Conservation (phyloP, 1,139 yeast genomes). For the Diutina neorugosa region DNA sequence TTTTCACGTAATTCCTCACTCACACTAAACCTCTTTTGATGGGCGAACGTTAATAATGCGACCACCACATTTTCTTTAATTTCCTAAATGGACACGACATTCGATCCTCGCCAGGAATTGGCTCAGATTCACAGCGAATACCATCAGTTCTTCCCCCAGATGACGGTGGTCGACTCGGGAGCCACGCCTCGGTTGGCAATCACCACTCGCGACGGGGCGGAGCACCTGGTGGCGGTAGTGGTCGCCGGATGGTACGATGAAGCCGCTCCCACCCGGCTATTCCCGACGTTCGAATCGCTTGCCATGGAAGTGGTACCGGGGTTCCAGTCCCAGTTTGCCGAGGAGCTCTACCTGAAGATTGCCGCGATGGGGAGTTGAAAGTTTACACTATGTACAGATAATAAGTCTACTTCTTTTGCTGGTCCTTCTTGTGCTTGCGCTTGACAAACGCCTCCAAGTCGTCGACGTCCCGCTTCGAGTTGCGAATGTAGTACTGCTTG, state of each 20-base stretch:
- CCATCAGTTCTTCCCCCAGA: slow-evolving; percentile 13
- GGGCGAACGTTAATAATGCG: background rate
- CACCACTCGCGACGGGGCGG: slow-evolving; percentile 13
- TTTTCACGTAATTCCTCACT: slow-evolving; percentile 2
- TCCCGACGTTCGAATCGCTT: slow-evolving; percentile 15
- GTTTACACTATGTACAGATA: slow-evolving; percentile 4
- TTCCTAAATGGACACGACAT: background rate
- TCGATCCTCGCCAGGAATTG: slow-evolving; percentile 13
- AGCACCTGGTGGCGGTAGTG: slow-evolving; percentile 17
- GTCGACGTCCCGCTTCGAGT: slow-evolving; percentile 71
- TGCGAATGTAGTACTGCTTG: slow-evolving; percentile 82
- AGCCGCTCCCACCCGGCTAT: slow-evolving; percentile 5
- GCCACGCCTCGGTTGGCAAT: slow-evolving; percentile 10
- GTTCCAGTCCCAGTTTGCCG: slow-evolving; percentile 8
- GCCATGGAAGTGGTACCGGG: slow-evolving; percentile 9
- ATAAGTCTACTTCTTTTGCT: background rate
- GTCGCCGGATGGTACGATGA: slow-evolving; percentile 23
- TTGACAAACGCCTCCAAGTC: slow-evolving; percentile 45
- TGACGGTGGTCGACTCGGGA: background rate
- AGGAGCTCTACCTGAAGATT: slow-evolving; percentile 6
- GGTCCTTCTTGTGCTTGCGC: slow-evolving; percentile 13
- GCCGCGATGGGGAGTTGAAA: background rate
- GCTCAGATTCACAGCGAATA: slow-evolving; percentile 17
- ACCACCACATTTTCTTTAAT: background rate
- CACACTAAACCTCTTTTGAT: background rate